Base-by-base conservation (phyloP, 2,329 filamentous ascomycete species). In the Rhinocladiella similis region DNA sequence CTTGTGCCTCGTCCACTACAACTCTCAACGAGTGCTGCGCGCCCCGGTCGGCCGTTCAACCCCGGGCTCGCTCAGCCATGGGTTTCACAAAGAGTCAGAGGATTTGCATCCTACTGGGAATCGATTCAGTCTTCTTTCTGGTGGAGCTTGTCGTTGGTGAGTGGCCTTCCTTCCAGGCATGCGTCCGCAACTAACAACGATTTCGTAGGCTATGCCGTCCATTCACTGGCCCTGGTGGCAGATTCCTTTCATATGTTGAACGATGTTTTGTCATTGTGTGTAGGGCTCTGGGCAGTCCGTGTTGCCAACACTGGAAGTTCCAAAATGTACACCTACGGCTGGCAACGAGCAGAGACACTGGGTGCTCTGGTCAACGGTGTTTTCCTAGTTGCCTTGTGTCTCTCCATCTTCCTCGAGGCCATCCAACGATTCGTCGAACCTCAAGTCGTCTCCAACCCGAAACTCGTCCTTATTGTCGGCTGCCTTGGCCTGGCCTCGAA, bases 181-280 rank as follows among this genome's bases (percentile, higher is more conserved):
- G 27, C 38, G 12, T 36, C 42, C 7, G 25, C 14, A n/a, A 5
- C 16, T 47, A 16, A 27, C 50, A 19, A 16, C 20, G 20, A 25
- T 12, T 29, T 22, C 45, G 22, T 61, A 82, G 81, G 94, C 60
- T 90, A 96, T 78, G 78, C 87, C 62, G 91, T 96, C 59, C 88
- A 92, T 70, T 97, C 94, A 16, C 83, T 99, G 65, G 94, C 94
- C 36, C 83, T 99, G 57, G 91, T 95, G 70, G 94, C 94, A 52
- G 94, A 99, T 77, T 91, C 94, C 58, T 99, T 99, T 74, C 94
- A 99, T 76, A 99, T 99, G 94, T 81, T 99, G 59, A 99, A 99
- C 78, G 94, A 99, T 83, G 94, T 99, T 66, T 87, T 99, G 59
- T 97, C 94, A 1, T 79, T 99, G 13, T 83, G 87, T 54, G 93